These are phyloP conservation scores for Alternaria sp. DNA, from an alignment of 2,329 filamentous ascomycete genomes.

Conservation along the genomic window DNA sequence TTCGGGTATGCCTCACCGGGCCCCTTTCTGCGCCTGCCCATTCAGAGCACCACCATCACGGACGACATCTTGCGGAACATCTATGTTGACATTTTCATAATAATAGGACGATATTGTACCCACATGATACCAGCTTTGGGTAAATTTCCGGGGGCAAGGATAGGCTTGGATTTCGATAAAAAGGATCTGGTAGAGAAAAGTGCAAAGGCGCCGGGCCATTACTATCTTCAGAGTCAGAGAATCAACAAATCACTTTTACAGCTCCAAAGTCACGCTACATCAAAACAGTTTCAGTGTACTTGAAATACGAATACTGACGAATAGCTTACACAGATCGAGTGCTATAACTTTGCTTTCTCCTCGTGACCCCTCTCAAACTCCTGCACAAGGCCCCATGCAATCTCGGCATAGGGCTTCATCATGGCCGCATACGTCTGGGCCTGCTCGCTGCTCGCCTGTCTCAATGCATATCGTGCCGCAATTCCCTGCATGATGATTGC, in stretches of 20 bases:
- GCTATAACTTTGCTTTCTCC: constrained; percentile 51
- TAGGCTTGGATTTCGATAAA: constrained; percentile 15
- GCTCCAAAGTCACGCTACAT: neutral
- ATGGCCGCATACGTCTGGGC: constrained; percentile 75
- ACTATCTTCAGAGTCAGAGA: constrained; percentile 12
- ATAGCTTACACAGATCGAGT: neutral
- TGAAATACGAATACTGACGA: constrained; percentile 2
- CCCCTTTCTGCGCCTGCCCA: constrained; percentile 11
- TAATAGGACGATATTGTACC: constrained; percentile 31
- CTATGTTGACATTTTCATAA: constrained; percentile 34
- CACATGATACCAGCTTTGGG: constrained; percentile 39
- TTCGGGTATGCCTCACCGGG: constrained; percentile 33
- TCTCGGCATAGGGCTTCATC: constrained; percentile 75
- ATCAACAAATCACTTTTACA: constrained; percentile 7
- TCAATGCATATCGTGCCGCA: constrained; percentile 80
- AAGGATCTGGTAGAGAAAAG: constrained; percentile 24
- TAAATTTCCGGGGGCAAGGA: constrained; percentile 16
- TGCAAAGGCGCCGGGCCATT: constrained; percentile 14
- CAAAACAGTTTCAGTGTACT: neutral
- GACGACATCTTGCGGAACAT: constrained; percentile 18
- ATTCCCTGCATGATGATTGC: constrained; percentile 84
- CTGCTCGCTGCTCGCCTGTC: constrained; percentile 88
- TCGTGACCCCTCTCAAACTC: constrained; percentile 53
- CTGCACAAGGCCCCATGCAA: constrained; percentile 78
- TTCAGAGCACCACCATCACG: constrained; percentile 11